Evolutionary conservation across 371 early-diverging fungal species (phyloP), one percentile per base, ranked within the genome.

Genomic region (Cokeromyces recurvatus): DNA sequence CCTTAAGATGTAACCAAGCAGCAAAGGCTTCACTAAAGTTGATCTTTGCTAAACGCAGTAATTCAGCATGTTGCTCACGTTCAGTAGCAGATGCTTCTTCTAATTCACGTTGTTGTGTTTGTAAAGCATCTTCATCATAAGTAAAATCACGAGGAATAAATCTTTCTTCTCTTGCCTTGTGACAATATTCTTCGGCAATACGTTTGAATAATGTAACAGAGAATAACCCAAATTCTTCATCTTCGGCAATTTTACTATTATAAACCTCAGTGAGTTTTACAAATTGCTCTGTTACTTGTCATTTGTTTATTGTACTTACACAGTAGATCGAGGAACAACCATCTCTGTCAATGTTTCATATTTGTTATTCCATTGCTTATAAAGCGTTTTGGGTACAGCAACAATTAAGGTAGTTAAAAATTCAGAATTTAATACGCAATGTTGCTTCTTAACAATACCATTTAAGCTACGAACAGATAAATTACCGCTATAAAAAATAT

Each of bases 311-410:
- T 6, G 3, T 15, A 61, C 84, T 64, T 82, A 92, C 91, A 76
- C 68, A 48, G 91, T 80, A 0, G 97, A 95, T 27, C 98, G 85
- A 19, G 98, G 98, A 7, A 98, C 97, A 15, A 98, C 91, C 92
- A 92, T 92, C 36, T 84, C 78, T 2, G 95, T 82, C 45, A 98
- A 57, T 0, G 82, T 82, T 66, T 98, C 98, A 67, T 98, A 98
- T 31, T 61, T 71, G 62, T 75, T 74, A 11, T 69, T 50, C 94
- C 95, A 98, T 6, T 90, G 90, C 62, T 87, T 87, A 51, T 82
- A 79, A 17, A 74, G 64, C 4, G 63, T 54, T 55, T 89, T 89
- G 38, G 97, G 96, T 16, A 98, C 94, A 31, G 97, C 98, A n/a
- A 97, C 92, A 53, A 96, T 71, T 23, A 90, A 60, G 0, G 98